Percentiles rank a stretch among this genome's conserved stretches.
Conservation (phyloP, 495 filamentous ascomycete genomes). For the Tuber umbilicatum region DNA sequence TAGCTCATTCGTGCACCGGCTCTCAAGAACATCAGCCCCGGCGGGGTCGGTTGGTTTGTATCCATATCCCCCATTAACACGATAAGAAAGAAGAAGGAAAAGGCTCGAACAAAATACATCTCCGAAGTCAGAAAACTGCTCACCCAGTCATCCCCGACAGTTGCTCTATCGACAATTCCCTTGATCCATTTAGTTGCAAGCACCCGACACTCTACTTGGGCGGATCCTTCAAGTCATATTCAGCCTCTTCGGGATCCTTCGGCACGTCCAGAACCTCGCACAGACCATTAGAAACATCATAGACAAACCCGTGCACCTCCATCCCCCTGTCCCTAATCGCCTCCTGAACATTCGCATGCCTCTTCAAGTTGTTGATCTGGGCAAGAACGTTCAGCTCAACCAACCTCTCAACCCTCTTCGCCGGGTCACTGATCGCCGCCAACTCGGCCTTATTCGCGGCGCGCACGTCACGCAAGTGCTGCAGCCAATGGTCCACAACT, state of each 20-base stretch:
- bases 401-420: conserved; percentile 50
- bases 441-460: conserved; percentile 54
- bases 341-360: conserved; percentile 54
- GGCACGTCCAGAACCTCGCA: conserved; percentile 27
- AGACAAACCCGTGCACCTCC: conserved; percentile 58
- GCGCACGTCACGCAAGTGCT: conserved; percentile 57
- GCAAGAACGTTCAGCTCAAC: conserved; percentile 57
- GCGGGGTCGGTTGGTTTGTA: not conserved
- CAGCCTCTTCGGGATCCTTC: conserved; percentile 23
- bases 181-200: not conserved
- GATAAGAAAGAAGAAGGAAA: not conserved
- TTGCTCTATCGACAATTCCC: not conserved
- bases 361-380: conserved; percentile 55
- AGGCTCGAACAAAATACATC: not conserved
- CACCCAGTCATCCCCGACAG: not conserved
- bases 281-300: conserved; percentile 30
- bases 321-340: conserved; percentile 64
- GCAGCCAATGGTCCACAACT: conserved; percentile 56
- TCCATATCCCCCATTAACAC: not conserved
- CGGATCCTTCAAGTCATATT: conserved; percentile 22
- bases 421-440: conserved; percentile 48
- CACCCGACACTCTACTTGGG: not conserved
- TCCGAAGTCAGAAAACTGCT: not conserved
- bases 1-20: not conserved
- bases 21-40: not conserved